phyloP scores from a whole-genome alignment of 805 yeast genomes.

The Yamadazyma sp. region DNA sequence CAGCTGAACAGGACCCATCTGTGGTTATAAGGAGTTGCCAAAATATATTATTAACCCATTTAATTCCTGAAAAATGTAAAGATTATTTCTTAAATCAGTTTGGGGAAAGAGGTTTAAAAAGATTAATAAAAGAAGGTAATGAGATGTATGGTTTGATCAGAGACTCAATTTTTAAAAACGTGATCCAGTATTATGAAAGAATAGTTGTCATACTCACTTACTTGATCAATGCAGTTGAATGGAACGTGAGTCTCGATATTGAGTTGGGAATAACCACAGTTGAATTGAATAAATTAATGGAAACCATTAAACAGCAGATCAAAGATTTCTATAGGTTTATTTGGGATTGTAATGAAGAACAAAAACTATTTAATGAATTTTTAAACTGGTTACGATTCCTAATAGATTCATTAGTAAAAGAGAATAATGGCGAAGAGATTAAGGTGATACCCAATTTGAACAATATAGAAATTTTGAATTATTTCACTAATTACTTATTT shows the following conservation, averaged over 20 bases:
- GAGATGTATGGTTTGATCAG: slow-evolving; percentile 49
- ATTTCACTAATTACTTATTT: slow-evolving; percentile 21
- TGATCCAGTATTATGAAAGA: slow-evolving; percentile 57
- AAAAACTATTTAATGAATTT: slow-evolving; percentile 42
- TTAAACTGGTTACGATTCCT: slow-evolving; percentile 42
- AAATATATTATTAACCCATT: slow-evolving; percentile 52
- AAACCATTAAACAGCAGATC: slow-evolving; percentile 21
- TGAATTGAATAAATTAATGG: slow-evolving; percentile 6
- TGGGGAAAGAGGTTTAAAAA: slow-evolving; percentile 62
- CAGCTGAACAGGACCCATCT: not conserved
- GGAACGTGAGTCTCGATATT: slow-evolving; percentile 21
- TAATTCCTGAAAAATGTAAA: slow-evolving; percentile 45
- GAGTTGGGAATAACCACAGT: slow-evolving; percentile 8
- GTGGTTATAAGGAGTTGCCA: slow-evolving; percentile 25
- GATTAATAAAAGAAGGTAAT: slow-evolving; percentile 51
- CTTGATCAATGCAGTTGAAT: slow-evolving; percentile 37
- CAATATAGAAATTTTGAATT: slow-evolving; percentile 21
- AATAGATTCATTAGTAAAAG: slow-evolving; percentile 33
- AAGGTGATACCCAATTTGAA: slow-evolving; percentile 13
- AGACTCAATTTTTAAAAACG: slow-evolving; percentile 44
- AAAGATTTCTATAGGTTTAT: slow-evolving; percentile 35
- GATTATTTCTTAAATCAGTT: slow-evolving; percentile 64
- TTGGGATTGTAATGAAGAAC: slow-evolving; percentile 46
- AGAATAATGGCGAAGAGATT: slow-evolving; percentile 29
- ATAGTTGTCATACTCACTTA: slow-evolving; percentile 45